phyloP scores from a whole-genome alignment of 176 grass and related monocot species.

The bread wheat (Triticum aestivum) region DNA sequence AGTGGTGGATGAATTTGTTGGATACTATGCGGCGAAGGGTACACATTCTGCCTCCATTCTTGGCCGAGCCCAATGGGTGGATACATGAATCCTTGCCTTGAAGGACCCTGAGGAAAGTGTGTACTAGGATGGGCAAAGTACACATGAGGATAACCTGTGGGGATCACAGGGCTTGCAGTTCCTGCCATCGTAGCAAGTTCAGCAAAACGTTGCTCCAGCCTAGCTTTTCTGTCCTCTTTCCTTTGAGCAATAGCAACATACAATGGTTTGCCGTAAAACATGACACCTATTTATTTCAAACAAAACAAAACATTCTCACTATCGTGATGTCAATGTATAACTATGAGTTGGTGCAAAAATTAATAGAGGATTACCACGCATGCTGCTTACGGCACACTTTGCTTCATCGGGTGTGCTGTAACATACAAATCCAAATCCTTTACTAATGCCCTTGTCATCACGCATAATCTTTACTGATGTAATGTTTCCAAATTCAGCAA shows the following conservation, averaged over 20 bases:
- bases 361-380: slow-evolving; percentile 56
- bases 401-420: slow-evolving; percentile 76
- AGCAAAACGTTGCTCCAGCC: slow-evolving; percentile 53
- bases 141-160: slow-evolving; percentile 55
- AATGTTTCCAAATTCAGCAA: slow-evolving; percentile 75
- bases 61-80: slow-evolving; percentile 43
- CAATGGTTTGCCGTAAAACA: slow-evolving; percentile 83
- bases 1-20: slow-evolving; percentile 50
- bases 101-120: slow-evolving; percentile 49
- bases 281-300: slow-evolving; percentile 49
- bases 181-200: slow-evolving; percentile 35
- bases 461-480: slow-evolving; percentile 84
- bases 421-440: slow-evolving; percentile 92
- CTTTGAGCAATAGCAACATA: slow-evolving; percentile 81
- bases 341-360: background rate
- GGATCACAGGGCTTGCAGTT: slow-evolving; percentile 45
- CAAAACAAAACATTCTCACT: background rate
- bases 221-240: slow-evolving; percentile 73
- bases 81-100: slow-evolving; percentile 59
- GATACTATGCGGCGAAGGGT: slow-evolving; percentile 43
- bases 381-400: slow-evolving; percentile 50
- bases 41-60: slow-evolving; percentile 61
- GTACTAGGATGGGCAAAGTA: slow-evolving; percentile 60
- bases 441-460: slow-evolving; percentile 75
- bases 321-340: background rate